A percentile compares a stretch with the other conserved stretches of the same genome.
Evolutionary conservation across 768 basidiomycete genomes (phyloP).

Genomic region (Cystoderma amianthinum): DNA sequence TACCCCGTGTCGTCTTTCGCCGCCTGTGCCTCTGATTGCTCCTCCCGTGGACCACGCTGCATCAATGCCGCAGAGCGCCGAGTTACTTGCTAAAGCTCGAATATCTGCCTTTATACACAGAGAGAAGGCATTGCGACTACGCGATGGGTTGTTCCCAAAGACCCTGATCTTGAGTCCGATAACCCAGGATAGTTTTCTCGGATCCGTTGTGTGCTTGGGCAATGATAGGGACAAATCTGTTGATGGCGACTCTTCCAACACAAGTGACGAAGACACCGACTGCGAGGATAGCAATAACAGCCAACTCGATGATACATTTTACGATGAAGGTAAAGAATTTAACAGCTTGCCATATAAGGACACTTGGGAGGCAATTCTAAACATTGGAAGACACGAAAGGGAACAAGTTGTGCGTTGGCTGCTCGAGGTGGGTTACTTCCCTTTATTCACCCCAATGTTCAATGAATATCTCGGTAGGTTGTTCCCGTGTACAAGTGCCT

Average conservation of each 20-base stretch:
- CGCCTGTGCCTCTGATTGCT: constrained; percentile 43
- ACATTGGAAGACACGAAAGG: constrained; percentile 25
- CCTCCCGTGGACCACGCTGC: constrained; percentile 34
- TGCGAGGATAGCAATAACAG: constrained; percentile 7
- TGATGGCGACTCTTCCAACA: neutral
- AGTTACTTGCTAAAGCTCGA: constrained; percentile 37
- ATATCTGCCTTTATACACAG: constrained; percentile 31
- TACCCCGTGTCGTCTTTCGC: too few relatives aligned
- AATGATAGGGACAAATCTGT: constrained; percentile 4
- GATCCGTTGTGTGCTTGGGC: constrained; percentile 2
- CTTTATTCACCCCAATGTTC: constrained; percentile 2
- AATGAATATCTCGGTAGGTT: constrained; percentile 8
- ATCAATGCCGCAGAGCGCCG: constrained; percentile 23
- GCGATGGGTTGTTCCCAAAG: constrained; percentile 23
- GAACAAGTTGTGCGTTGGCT: constrained; percentile 35
- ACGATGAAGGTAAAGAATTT: neutral
- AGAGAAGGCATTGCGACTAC: constrained; percentile 27
- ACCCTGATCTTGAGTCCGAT: constrained; percentile 4
- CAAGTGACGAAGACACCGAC: constrained; percentile 3
- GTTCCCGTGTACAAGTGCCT: constrained; percentile 9
- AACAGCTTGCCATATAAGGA: neutral
- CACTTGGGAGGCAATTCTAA: constrained; percentile 16
- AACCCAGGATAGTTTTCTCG: neutral
- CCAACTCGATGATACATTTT: too few relatives aligned
- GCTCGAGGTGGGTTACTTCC: constrained; percentile 24